A percentile compares a stretch with the other conserved stretches of the same genome.
phyloP scores from a whole-genome alignment of 1,284 basidiomycete species.

The Erythrobasidium hasegawianum region DNA sequence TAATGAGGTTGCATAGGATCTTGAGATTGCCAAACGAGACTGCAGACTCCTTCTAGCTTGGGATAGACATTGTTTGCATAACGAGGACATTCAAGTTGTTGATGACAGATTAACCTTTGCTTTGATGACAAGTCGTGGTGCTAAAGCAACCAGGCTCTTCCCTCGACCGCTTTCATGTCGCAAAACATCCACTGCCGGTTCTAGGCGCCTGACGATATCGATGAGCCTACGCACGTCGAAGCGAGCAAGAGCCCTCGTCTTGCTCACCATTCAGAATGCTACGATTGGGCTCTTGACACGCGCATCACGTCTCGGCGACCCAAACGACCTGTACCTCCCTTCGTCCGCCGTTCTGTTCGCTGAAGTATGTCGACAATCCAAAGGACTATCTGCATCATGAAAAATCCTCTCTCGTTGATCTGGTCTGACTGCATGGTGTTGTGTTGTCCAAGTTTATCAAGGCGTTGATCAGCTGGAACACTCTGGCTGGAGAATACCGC shows the following conservation, averaged over 20 bases:
- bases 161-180: too few relatives aligned
- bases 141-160: too few relatives aligned
- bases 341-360: conserved; percentile 42
- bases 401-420: neutral
- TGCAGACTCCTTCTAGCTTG: too few relatives aligned
- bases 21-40: too few relatives aligned
- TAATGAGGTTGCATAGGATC: too few relatives aligned
- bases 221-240: conserved; percentile 3
- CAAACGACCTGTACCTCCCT: conserved; percentile 38
- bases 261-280: conserved; percentile 43
- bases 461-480: conserved; percentile 27
- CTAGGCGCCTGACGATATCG: too few relatives aligned
- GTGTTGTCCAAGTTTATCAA: neutral
- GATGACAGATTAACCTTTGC: too few relatives aligned
- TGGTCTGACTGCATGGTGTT: neutral
- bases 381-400: neutral
- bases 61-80: too few relatives aligned
- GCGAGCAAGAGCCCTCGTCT: conserved; percentile 24
- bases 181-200: too few relatives aligned
- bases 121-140: too few relatives aligned
- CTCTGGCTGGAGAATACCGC: conserved; percentile 30
- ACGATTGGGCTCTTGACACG: conserved; percentile 43
- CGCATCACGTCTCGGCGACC: conserved; percentile 32
- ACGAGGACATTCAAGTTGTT: too few relatives aligned
- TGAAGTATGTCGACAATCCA: conserved; percentile 29